Percentiles rank a stretch among this genome's conserved stretches.
Evolutionary conservation across 805 yeast genomes (phyloP).

Genomic region (Candida ulmi): DNA sequence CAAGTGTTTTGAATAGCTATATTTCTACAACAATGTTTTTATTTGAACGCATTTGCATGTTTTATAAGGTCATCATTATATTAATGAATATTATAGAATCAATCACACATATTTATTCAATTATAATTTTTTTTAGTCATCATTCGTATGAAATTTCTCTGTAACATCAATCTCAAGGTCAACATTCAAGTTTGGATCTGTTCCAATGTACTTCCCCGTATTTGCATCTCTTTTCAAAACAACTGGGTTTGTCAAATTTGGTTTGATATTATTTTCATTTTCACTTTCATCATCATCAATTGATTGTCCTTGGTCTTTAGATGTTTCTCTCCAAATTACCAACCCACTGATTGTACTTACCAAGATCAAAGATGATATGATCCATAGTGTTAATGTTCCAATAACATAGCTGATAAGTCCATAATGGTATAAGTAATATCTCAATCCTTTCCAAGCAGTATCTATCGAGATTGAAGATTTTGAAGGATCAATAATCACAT

Average conservation of each 20-base stretch:
- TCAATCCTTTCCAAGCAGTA: constrained; percentile 19
- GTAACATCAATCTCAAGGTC: constrained; percentile 2
- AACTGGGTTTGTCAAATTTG: too few species aligned
- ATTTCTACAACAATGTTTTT: too few species aligned
- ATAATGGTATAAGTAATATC: constrained; percentile 20
- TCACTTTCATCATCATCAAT: constrained; percentile 1
- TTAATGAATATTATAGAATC: too few species aligned
- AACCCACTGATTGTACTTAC: constrained; percentile 15
- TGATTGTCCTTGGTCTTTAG: not conserved
- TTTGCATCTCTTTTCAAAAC: not conserved
- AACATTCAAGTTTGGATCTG: not conserved
- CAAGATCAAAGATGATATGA: constrained; percentile 9
- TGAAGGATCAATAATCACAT: constrained; percentile 14
- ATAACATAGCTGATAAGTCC: constrained; percentile 17
- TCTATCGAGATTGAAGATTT: constrained; percentile 13
- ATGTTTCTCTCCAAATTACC: constrained; percentile 9
- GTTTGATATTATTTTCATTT: too few species aligned
- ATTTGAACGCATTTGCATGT: not conserved
- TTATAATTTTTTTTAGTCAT: too few species aligned
- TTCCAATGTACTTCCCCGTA: constrained; percentile 1
- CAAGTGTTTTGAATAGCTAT: too few species aligned
- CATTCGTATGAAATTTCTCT: too few species aligned
- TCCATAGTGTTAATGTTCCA: constrained; percentile 17
- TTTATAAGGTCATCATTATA: not conserved
- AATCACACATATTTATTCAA: too few species aligned